A percentile compares a stretch with the other conserved stretches of the same genome.
These are phyloP conservation scores for Sisymbrium irio DNA, from an alignment of 345 rosid species.

Conservation along the genomic window DNA sequence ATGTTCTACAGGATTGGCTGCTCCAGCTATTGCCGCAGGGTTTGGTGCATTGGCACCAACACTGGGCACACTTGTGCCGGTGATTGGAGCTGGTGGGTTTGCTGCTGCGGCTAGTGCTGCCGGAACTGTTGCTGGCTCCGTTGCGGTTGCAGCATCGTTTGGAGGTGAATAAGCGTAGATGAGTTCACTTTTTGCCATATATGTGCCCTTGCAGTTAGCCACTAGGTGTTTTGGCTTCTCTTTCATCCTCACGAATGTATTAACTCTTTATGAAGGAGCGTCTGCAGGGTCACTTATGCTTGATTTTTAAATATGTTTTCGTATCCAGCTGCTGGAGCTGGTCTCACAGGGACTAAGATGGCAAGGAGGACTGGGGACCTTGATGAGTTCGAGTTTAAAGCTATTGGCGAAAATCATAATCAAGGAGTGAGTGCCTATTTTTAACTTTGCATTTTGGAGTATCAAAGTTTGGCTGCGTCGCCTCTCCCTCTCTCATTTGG, in stretches of 20 bases:
- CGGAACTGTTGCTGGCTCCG: conserved; percentile 95
- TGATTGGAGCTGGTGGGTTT: conserved; percentile 95
- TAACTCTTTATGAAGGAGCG: neutral
- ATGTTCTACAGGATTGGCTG: conserved; percentile 74
- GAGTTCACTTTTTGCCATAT: conserved; percentile 12
- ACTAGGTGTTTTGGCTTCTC: conserved; percentile 22
- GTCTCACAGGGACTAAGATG: conserved; percentile 96
- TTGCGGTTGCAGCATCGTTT: conserved; percentile 98
- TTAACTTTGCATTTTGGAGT: neutral
- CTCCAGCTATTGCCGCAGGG: conserved; percentile 99
- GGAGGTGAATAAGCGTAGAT: conserved; percentile 70
- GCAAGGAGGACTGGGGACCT: conserved; percentile 85
- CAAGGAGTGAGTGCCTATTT: conserved; percentile 45
- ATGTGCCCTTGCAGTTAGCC: conserved; percentile 13
- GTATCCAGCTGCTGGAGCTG: conserved; percentile 93
- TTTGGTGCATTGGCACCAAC: conserved; percentile 93
- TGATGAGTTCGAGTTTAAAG: conserved; percentile 89
- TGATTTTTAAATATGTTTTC: neutral
- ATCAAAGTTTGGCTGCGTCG: neutral
- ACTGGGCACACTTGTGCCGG: conserved; percentile 83
- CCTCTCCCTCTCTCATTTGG: neutral
- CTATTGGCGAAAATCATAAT: conserved; percentile 78
- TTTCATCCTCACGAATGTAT: conserved; percentile 12
- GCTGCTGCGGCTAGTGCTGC: conserved; percentile 98
- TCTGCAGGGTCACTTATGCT: neutral